These are phyloP conservation scores for Fagus crenata DNA, from an alignment of 306 rosid genomes.

Conservation along the genomic window DNA sequence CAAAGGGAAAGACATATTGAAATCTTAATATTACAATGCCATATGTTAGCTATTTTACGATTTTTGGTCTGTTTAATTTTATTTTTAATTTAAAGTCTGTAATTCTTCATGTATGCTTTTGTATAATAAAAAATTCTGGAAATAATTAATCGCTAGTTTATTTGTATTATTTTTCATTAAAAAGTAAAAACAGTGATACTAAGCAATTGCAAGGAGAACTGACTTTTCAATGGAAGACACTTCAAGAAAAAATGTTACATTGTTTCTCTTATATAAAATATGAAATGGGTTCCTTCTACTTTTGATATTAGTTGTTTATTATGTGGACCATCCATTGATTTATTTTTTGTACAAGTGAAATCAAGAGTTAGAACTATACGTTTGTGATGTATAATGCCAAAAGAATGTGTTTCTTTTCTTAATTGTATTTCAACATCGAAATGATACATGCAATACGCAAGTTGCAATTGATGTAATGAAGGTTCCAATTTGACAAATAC, in stretches of 20 bases:
- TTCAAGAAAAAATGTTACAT: background rate
- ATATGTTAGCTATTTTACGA: slow-evolving; percentile 16
- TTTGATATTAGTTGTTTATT: background rate
- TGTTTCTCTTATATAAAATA: background rate
- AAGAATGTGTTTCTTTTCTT: background rate
- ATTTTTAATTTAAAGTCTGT: background rate
- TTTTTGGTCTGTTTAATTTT: background rate
- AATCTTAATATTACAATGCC: slow-evolving; percentile 34
- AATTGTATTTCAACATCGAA: background rate
- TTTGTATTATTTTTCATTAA: background rate
- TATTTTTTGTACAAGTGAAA: background rate
- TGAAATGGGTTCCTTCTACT: background rate
- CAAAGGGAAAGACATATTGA: slow-evolving; percentile 46
- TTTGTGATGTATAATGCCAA: slow-evolving; percentile 4
- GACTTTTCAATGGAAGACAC: background rate
- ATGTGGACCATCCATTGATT: background rate
- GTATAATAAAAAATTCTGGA: background rate
- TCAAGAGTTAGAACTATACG: background rate
- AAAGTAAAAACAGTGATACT: no score
- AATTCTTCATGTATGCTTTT: background rate
- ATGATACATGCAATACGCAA: background rate
- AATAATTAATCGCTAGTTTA: background rate
- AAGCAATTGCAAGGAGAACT: background rate
- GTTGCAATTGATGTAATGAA: background rate
- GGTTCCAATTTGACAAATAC: background rate